Evolutionary conservation across 495 filamentous ascomycete genomes (phyloP).

Genomic region (Aspergillus carlsbadensis): DNA sequence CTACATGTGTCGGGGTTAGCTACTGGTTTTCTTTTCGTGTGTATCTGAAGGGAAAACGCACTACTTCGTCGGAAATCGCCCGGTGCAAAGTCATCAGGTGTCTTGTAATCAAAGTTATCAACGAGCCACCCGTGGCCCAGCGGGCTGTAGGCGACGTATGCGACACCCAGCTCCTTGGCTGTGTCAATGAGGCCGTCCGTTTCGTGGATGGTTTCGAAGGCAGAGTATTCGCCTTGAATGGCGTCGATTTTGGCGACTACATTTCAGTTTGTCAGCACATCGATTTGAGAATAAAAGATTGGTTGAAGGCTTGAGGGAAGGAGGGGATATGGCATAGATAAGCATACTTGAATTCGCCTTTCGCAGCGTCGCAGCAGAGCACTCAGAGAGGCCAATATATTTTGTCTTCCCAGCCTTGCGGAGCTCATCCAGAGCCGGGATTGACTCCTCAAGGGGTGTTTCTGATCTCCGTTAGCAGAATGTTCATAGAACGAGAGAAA

Average conservation of each 20-base stretch:
- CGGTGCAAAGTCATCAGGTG: conserved; percentile 44
- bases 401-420: conserved; percentile 48
- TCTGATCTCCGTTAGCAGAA: conserved; percentile 25
- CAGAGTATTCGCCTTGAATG: conserved; percentile 52
- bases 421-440: conserved; percentile 44
- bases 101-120: conserved; percentile 41
- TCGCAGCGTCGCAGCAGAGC: conserved; percentile 43
- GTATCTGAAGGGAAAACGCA: too few relatives aligned
- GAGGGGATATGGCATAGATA: neutral
- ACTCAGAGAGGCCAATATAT: conserved; percentile 48
- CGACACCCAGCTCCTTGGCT: conserved; percentile 39
- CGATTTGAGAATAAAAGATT: too few relatives aligned
- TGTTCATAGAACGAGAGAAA: neutral
- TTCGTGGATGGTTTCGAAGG: conserved; percentile 50
- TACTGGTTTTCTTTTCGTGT: too few relatives aligned
- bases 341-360: conserved; percentile 42
- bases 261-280: too few relatives aligned
- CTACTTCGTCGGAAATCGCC: conserved; percentile 41
- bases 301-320: neutral
- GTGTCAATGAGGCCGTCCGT: conserved; percentile 41
- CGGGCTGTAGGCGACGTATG: conserved; percentile 47
- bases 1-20: too few relatives aligned
- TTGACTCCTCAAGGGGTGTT: conserved; percentile 48
- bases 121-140: conserved; percentile 48
- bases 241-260: conserved; percentile 51